phyloP scores from a whole-genome alignment of 768 basidiomycete species.

The Strobilomyces confusus region DNA sequence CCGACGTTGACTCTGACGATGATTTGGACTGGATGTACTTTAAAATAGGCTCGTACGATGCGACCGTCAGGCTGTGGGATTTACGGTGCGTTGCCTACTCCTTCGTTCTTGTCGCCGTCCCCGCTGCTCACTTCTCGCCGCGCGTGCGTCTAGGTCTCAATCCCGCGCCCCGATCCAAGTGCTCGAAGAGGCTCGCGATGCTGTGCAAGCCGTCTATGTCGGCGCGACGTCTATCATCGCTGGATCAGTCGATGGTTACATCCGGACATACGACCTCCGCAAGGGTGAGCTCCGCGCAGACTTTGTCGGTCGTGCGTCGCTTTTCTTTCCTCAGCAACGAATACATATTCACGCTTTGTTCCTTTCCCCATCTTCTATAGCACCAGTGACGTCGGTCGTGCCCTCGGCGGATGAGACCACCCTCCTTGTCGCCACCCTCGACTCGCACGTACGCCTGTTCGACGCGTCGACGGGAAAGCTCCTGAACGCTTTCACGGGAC shows the following conservation, averaged over 20 bases:
- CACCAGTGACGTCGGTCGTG: slow-evolving; percentile 80
- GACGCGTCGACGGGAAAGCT: slow-evolving; percentile 78
- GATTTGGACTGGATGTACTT: too few relatives aligned
- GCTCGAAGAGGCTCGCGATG: slow-evolving; percentile 84
- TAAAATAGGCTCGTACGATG: slow-evolving; percentile 79
- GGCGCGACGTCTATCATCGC: slow-evolving; percentile 63
- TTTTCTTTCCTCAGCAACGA: too few relatives aligned
- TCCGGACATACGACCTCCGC: slow-evolving; percentile 92
- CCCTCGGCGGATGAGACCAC: slow-evolving; percentile 79
- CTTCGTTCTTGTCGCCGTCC: accelerated
- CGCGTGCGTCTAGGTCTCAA: slow-evolving; percentile 49
- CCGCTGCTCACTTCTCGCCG: not conserved
- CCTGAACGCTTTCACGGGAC: slow-evolving; percentile 82
- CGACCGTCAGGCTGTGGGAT: slow-evolving; percentile 91
- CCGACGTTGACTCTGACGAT: not conserved
- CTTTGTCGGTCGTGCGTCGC: slow-evolving; percentile 78
- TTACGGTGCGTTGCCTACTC: slow-evolving; percentile 51
- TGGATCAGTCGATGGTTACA: slow-evolving; percentile 88
- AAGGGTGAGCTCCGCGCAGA: slow-evolving; percentile 89
- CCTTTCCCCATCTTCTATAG: slow-evolving; percentile 36
- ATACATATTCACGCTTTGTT: not conserved
- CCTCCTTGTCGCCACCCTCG: slow-evolving; percentile 77
- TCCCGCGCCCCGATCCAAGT: slow-evolving; percentile 85
- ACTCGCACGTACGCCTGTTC: slow-evolving; percentile 82
- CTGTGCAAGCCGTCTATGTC: slow-evolving; percentile 76